phyloP scores from a whole-genome alignment of 192 early-diverging fungal species.

The Coemansia sp. region DNA sequence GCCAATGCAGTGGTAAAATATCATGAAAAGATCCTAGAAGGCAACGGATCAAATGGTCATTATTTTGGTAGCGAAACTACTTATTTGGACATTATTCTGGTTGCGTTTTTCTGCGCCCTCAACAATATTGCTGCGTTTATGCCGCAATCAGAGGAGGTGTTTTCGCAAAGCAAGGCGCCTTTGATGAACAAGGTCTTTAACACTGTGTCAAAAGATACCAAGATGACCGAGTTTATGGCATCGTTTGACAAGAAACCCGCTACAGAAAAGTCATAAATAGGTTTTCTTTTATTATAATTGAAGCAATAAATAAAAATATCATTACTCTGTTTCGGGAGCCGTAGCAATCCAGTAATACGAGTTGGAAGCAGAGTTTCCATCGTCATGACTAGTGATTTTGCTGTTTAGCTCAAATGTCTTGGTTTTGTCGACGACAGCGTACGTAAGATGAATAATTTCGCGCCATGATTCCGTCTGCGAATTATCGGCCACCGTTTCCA shows the following conservation, averaged over 20 bases:
- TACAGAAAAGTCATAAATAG: too few species aligned
- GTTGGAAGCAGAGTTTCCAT: constrained; percentile 58
- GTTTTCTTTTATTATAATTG: too few species aligned
- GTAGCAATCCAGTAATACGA: constrained; percentile 58
- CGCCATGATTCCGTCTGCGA: constrained; percentile 36
- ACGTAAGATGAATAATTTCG: constrained; percentile 49
- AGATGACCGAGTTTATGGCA: constrained; percentile 8
- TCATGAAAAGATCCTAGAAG: constrained; percentile 35
- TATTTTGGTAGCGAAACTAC: constrained; percentile 27
- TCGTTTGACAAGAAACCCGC: not conserved
- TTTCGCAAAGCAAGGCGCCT: constrained; percentile 14
- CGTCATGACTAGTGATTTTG: constrained; percentile 37
- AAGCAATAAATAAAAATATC: not conserved
- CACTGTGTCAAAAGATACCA: constrained; percentile 6
- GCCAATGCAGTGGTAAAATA: constrained; percentile 14
- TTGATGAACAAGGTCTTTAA: constrained; percentile 17
- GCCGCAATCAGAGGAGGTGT: constrained; percentile 11
- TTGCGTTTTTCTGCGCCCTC: constrained; percentile 2
- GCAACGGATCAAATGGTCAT: constrained; percentile 52
- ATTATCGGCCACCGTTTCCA: constrained; percentile 16
- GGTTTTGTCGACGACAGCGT: constrained; percentile 50
- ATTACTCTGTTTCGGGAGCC: constrained; percentile 11
- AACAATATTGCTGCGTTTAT: constrained; percentile 1
- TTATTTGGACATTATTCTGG: constrained; percentile 22
- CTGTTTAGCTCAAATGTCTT: constrained; percentile 19